Evolutionary conservation across 2,329 filamentous ascomycete species (phyloP).

Genomic region (Microcyclosporella mali): DNA sequence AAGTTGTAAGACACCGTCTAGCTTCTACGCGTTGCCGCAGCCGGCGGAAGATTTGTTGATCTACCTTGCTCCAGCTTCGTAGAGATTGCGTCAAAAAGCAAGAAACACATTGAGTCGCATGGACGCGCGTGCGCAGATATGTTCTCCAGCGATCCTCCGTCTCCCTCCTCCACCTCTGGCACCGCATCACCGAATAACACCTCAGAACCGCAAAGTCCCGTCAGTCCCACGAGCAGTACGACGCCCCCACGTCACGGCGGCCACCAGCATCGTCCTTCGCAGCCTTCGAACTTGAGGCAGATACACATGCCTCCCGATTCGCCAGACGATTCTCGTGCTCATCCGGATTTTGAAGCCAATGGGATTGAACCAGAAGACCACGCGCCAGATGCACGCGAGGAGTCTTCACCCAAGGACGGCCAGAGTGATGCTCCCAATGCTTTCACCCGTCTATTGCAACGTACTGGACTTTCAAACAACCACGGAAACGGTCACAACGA

Average conservation of each 20-base stretch:
- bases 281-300: constrained; percentile 34
- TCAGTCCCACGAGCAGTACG: constrained; percentile 10
- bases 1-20: too few relatives aligned
- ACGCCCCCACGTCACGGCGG: constrained; percentile 6
- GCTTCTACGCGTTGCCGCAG: too few relatives aligned
- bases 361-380: constrained; percentile 33
- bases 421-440: constrained; percentile 30
- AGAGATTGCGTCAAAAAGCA: too few relatives aligned
- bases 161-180: too few relatives aligned
- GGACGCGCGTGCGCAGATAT: too few relatives aligned
- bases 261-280: constrained; percentile 24
- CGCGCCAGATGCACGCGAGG: constrained; percentile 12
- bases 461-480: constrained; percentile 2
- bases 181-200: too few relatives aligned
- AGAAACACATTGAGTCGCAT: too few relatives aligned
- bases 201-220: not conserved
- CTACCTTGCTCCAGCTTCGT: too few relatives aligned
- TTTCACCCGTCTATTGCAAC: constrained; percentile 33
- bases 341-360: constrained; percentile 16
- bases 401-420: constrained; percentile 20
- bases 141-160: too few relatives aligned
- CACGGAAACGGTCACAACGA: not conserved
- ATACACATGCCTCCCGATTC: constrained; percentile 40
- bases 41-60: too few relatives aligned
- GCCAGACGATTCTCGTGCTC: constrained; percentile 35